phyloP scores from a whole-genome alignment of 192 early-diverging fungal species.

The Linnemannia hyalina region DNA sequence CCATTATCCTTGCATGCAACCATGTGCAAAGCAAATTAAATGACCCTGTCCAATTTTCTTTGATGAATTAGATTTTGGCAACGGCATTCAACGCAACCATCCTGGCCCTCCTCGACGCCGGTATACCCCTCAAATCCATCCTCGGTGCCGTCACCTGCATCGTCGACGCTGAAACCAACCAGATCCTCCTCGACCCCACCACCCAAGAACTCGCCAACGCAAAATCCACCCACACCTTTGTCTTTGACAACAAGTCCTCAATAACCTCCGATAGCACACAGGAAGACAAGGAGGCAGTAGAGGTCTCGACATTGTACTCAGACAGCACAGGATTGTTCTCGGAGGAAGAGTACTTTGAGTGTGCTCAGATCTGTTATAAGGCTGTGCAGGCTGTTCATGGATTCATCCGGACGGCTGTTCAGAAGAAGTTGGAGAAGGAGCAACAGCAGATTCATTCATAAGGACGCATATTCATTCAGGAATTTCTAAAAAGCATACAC shows the following conservation, averaged over 20 bases:
- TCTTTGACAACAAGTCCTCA: constrained; percentile 73
- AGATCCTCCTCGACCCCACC: constrained; percentile 85
- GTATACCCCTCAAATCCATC: constrained; percentile 82
- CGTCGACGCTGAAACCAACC: constrained; percentile 65
- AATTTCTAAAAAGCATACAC: neutral
- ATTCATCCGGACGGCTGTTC: constrained; percentile 77
- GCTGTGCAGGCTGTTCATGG: constrained; percentile 60
- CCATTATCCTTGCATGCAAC: neutral
- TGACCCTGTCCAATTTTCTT: neutral
- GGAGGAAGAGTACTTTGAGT: constrained; percentile 66
- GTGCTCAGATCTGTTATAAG: constrained; percentile 43
- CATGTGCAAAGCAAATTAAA: constrained; percentile 12
- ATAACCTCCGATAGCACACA: constrained; percentile 6
- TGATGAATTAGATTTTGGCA: constrained; percentile 68
- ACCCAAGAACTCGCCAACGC: constrained; percentile 76
- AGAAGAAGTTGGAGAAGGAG: constrained; percentile 69
- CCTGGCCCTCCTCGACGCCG: constrained; percentile 92
- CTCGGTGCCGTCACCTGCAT: constrained; percentile 79
- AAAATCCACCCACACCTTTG: constrained; percentile 86
- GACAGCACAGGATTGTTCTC: constrained; percentile 84
- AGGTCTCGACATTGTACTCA: constrained; percentile 61
- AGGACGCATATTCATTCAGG: neutral
- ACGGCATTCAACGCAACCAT: constrained; percentile 87
- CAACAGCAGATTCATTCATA: constrained; percentile 59
- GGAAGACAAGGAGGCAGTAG: neutral